These are phyloP conservation scores for Aegle marmelos DNA, from an alignment of 345 rosid genomes.

Conservation along the genomic window DNA sequence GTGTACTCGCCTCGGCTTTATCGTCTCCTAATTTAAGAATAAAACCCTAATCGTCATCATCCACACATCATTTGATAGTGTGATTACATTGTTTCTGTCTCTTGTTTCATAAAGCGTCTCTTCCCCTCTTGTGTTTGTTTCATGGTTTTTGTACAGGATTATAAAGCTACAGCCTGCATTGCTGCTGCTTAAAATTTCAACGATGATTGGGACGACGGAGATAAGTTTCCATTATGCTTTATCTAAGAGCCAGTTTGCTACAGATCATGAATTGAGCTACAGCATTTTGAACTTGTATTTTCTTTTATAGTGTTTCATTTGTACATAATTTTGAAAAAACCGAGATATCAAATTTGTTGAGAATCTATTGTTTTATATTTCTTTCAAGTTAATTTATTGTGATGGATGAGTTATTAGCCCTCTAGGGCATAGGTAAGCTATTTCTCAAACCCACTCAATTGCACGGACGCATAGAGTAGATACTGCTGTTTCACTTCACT, in stretches of 20 bases:
- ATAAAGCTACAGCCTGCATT: background rate
- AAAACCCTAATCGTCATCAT: conserved; percentile 14
- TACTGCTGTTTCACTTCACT: background rate
- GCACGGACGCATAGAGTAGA: background rate
- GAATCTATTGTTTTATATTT: background rate
- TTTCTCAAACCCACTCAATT: background rate
- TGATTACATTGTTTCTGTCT: background rate
- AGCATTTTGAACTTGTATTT: background rate
- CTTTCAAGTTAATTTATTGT: background rate
- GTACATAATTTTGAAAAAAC: background rate
- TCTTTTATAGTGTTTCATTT: background rate
- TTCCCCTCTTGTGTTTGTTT: background rate
- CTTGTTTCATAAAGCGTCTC: background rate
- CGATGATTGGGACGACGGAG: background rate
- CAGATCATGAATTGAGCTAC: background rate
- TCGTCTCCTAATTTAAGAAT: conserved; percentile 1
- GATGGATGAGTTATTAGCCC: background rate
- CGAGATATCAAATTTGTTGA: background rate
- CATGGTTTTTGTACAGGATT: background rate
- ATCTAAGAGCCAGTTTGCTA: background rate
- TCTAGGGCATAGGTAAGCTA: conserved; percentile 1
- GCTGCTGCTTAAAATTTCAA: background rate
- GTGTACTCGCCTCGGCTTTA: background rate
- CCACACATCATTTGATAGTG: background rate
- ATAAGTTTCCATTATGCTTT: background rate